A percentile compares a stretch with the other conserved stretches of the same genome.
phyloP scores from a whole-genome alignment of 805 yeast species.

The Hanseniaspora jakobsenii region DNA sequence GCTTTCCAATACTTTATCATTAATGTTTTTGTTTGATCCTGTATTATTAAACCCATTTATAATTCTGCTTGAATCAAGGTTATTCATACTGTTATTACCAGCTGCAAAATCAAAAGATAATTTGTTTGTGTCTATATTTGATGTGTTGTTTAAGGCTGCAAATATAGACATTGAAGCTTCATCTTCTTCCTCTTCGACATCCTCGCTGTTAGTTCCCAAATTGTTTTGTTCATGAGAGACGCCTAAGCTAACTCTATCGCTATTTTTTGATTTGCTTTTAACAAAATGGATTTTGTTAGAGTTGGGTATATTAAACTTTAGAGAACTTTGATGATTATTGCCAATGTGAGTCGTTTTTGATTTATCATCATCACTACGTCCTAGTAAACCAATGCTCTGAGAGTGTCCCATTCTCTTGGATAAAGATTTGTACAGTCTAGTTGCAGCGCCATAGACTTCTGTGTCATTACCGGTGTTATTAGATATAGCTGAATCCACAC shows the following conservation, averaged over 20 bases:
- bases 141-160: conserved; percentile 37
- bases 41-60: no score
- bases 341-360: conserved; percentile 15
- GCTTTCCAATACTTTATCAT: background rate
- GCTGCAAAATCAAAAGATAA: no score
- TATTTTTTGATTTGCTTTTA: no score
- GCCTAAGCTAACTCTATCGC: no score
- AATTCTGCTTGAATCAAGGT: background rate
- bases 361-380: conserved; percentile 14
- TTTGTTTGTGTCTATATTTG: no score
- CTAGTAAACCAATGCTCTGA: no score
- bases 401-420: conserved; percentile 3
- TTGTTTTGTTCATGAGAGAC: conserved; percentile 12
- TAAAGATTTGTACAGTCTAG: conserved; percentile 3
- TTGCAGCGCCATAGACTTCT: no score
- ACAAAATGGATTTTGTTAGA: no score
- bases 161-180: conserved; percentile 59
- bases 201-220: background rate
- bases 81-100: conserved; percentile 20
- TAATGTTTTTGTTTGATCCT: no score
- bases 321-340: conserved; percentile 4
- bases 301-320: no score
- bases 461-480: no score
- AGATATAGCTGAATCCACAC: no score
- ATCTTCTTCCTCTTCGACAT: conserved; percentile 33